A percentile compares a stretch with the other conserved stretches of the same genome.
Conservation (phyloP, 1,284 basidiomycete genomes). For the Psilocybe mexicana region DNA sequence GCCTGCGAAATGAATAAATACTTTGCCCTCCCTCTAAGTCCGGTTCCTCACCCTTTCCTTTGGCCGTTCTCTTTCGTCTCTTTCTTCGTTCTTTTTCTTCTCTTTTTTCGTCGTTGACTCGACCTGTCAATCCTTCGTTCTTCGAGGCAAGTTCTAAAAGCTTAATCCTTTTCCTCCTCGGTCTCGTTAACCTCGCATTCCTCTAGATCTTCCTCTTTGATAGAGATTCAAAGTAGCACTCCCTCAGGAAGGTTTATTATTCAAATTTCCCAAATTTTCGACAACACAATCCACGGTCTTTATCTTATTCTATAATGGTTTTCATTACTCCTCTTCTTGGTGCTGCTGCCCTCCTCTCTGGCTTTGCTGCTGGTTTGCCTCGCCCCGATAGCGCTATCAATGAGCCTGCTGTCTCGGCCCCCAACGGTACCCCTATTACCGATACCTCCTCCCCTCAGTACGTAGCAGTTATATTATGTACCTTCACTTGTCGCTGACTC, state of each 20-base stretch:
- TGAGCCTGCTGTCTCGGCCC: conserved; percentile 49
- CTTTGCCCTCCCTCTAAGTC: conserved; percentile 3
- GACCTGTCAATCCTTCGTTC: conserved; percentile 55
- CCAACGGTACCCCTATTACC: conserved; percentile 42
- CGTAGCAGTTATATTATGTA: conserved; percentile 9
- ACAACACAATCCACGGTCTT: conserved; percentile 51
- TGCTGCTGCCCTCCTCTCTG: conserved; percentile 52
- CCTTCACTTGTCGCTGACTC: conserved; percentile 8
- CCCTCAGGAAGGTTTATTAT: conserved; percentile 55
- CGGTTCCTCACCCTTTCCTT: conserved; percentile 29
- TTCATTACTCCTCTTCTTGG: conserved; percentile 52
- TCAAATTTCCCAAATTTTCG: conserved; percentile 42
- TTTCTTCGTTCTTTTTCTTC: conserved; percentile 36
- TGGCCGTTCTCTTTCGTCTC: conserved; percentile 39
- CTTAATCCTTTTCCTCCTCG: neutral
- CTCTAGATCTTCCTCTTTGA: conserved; percentile 70
- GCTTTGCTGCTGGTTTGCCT: conserved; percentile 51
- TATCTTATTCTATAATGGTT: conserved; percentile 50
- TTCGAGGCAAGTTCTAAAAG: conserved; percentile 42
- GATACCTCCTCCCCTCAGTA: conserved; percentile 26
- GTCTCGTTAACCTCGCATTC: conserved; percentile 15
- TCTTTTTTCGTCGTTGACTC: conserved; percentile 52
- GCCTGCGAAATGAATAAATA: conserved; percentile 28
- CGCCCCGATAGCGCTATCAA: conserved; percentile 44
- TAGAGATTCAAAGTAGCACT: conserved; percentile 56